phyloP scores from a whole-genome alignment of 1,284 basidiomycete species.

The Fomes fomentarius region DNA sequence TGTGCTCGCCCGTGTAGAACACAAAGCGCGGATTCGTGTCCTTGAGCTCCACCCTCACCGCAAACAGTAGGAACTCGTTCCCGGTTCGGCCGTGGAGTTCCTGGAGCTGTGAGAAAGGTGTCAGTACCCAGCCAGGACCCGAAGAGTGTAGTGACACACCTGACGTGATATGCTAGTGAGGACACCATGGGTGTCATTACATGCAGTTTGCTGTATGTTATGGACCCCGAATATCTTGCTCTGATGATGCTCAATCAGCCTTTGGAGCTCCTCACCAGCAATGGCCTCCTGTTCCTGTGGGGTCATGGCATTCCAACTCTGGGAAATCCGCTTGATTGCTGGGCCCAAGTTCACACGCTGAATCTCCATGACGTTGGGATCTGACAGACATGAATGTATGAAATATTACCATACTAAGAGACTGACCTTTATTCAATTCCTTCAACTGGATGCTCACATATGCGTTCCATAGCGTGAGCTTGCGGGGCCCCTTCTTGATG shows the following conservation, averaged over 20 bases:
- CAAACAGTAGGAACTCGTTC: conserved; percentile 15
- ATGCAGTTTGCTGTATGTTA: conserved; percentile 9
- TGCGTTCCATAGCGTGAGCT: conserved; percentile 7
- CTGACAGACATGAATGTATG: not conserved
- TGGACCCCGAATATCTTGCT: conserved; percentile 4
- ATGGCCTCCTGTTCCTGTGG: conserved; percentile 1
- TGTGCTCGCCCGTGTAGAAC: conserved; percentile 13
- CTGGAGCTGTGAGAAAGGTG: conserved; percentile 9
- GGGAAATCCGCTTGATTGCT: conserved; percentile 1
- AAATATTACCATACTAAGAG: not conserved
- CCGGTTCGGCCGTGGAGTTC: conserved; percentile 19
- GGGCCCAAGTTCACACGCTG: not conserved
- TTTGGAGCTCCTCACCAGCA: not conserved
- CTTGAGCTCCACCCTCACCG: not conserved
- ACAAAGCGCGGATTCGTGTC: conserved; percentile 11
- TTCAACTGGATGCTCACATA: not conserved
- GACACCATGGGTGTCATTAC: conserved; percentile 9
- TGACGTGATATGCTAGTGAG: not conserved
- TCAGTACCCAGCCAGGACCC: not conserved
- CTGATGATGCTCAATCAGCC: conserved; percentile 2
- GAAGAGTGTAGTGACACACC: conserved; percentile 1
- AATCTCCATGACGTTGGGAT: no score
- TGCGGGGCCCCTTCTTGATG: not conserved
- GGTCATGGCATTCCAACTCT: conserved; percentile 6
- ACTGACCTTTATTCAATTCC: not conserved